Conservation (phyloP, 2,329 filamentous ascomycete genomes). For the Aureobasidium uvarum region DNA sequence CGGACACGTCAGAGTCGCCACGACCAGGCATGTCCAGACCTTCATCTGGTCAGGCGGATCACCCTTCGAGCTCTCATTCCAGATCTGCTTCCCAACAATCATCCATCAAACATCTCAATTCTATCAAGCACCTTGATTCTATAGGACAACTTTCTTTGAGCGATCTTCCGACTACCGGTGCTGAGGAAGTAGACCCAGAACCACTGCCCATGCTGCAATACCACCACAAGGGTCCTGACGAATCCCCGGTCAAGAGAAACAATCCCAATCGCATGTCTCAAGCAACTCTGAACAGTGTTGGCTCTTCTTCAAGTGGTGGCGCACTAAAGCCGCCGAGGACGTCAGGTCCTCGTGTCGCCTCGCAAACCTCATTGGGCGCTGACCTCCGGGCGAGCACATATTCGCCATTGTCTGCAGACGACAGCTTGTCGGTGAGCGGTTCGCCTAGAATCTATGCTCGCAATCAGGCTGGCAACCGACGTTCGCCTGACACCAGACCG, state of each 20-base stretch:
- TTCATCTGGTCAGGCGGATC: slow-evolving; percentile 32
- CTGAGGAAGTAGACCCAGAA: slow-evolving; percentile 32
- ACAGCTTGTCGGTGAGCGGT: slow-evolving; percentile 38
- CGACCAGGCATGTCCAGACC: slow-evolving; percentile 33
- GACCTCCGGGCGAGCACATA: slow-evolving; percentile 65
- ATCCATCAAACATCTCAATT: slow-evolving; percentile 24
- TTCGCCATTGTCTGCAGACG: slow-evolving; percentile 51
- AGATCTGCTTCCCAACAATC: slow-evolving; percentile 25
- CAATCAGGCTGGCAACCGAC: slow-evolving; percentile 52
- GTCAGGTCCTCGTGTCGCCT: slow-evolving; percentile 67
- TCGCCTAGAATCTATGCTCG: slow-evolving; percentile 48
- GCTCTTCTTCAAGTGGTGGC: slow-evolving; percentile 35
- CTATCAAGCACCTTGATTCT: slow-evolving; percentile 26
- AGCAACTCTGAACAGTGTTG: slow-evolving; percentile 35
- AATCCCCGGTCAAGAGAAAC: slow-evolving; percentile 34
- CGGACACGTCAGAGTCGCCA: slow-evolving; percentile 38
- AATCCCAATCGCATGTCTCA: slow-evolving; percentile 35
- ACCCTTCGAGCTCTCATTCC: slow-evolving; percentile 23
- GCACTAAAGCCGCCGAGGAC: slow-evolving; percentile 48
- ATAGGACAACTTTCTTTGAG: slow-evolving; percentile 28
- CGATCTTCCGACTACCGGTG: slow-evolving; percentile 32
- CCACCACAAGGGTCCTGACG: slow-evolving; percentile 48
- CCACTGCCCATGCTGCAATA: slow-evolving; percentile 49
- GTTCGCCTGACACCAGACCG: slow-evolving; percentile 59
- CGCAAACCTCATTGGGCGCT: slow-evolving; percentile 71